Evolutionary conservation across 305 asterid genomes (phyloP).

Genomic region (Plantago coronopus): DNA sequence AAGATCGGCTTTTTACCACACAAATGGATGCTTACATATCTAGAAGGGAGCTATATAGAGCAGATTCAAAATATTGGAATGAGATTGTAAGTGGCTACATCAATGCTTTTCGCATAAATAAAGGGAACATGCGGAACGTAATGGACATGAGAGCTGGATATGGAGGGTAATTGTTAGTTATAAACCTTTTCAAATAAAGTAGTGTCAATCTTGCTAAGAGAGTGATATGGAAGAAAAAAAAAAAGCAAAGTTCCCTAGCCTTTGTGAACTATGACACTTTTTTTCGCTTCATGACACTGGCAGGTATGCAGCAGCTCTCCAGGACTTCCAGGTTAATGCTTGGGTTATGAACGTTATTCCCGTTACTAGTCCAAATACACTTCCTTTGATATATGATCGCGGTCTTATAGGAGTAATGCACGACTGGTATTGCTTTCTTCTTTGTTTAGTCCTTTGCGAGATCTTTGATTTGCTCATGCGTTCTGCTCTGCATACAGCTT

Average conservation of each 20-base stretch:
- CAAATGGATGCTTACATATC: slow-evolving; percentile 60
- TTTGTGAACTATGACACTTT: slow-evolving; percentile 1
- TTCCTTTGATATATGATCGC: slow-evolving; percentile 63
- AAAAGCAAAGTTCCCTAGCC: slow-evolving; percentile 8
- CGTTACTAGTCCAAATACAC: slow-evolving; percentile 44
- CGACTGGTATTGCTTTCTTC: slow-evolving; percentile 46
- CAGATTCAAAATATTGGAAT: slow-evolving; percentile 49
- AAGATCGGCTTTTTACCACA: slow-evolving; percentile 52
- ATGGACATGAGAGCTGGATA: slow-evolving; percentile 77
- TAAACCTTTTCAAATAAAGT: too few species aligned
- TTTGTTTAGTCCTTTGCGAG: neutral
- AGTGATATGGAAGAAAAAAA: neutral
- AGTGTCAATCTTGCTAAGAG: too few species aligned
- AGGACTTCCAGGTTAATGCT: slow-evolving; percentile 41
- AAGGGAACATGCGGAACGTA: slow-evolving; percentile 40
- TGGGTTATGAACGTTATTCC: slow-evolving; percentile 80
- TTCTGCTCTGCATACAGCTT: too few species aligned
- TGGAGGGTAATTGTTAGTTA: slow-evolving; percentile 48
- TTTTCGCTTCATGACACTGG: neutral
- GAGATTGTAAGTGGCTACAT: slow-evolving; percentile 47
- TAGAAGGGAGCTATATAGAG: slow-evolving; percentile 57
- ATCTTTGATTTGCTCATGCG: neutral
- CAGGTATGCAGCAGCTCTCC: slow-evolving; percentile 65
- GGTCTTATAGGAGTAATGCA: slow-evolving; percentile 64
- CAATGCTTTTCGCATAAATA: slow-evolving; percentile 38